Percentiles rank a stretch among this genome's conserved stretches.
These are phyloP conservation scores for Chalciporus sphaerocephalus DNA, from an alignment of 768 basidiomycete genomes.

Conservation along the genomic window DNA sequence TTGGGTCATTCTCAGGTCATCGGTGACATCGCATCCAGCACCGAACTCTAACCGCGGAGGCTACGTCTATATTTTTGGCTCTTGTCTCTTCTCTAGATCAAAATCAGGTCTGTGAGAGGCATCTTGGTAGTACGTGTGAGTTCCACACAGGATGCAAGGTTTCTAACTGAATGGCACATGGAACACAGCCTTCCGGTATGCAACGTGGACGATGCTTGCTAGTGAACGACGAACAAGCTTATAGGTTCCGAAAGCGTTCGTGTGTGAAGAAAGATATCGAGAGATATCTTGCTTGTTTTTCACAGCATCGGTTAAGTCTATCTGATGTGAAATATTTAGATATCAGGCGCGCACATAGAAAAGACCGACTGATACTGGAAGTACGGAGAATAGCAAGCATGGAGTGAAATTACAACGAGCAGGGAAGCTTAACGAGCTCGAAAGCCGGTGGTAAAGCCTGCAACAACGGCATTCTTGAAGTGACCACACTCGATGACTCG, in stretches of 20 bases:
- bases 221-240: no score
- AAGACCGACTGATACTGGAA: no score
- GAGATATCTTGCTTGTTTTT: background rate
- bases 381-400: no score
- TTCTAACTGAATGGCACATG: background rate
- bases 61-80: background rate
- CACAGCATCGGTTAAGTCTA: background rate
- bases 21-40: no score
- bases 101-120: background rate
- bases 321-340: background rate
- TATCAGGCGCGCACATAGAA: background rate
- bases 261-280: background rate
- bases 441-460: no score
- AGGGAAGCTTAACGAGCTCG: no score
- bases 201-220: background rate
- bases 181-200: background rate
- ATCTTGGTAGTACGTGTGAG: background rate
- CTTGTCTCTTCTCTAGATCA: background rate
- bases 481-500: no score
- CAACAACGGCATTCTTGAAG: no score
- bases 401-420: no score
- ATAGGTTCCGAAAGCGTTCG: background rate
- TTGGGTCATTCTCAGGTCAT: background rate
- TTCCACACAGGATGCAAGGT: background rate
- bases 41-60: no score